phyloP scores from a whole-genome alignment of 176 grass and related monocot genomes.

The Metroxylon sagu region DNA sequence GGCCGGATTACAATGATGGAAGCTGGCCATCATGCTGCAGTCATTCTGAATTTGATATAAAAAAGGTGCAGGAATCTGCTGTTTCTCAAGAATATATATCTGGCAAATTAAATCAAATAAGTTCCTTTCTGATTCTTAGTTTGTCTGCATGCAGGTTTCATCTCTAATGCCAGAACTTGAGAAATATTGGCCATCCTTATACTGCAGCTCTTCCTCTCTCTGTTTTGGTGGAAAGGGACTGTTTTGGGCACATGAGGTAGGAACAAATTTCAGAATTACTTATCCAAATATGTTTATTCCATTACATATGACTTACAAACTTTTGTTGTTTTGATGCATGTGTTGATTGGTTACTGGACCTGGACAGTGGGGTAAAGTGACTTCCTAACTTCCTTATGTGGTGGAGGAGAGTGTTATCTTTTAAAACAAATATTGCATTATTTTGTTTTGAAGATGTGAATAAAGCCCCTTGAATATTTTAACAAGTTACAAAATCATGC shows the following conservation, averaged over 20 bases:
- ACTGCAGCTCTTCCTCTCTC: slow-evolving; percentile 55
- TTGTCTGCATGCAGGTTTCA: slow-evolving; percentile 32
- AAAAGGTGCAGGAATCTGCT: slow-evolving; percentile 36
- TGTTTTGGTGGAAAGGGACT: slow-evolving; percentile 74
- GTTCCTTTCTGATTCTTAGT: too few relatives aligned
- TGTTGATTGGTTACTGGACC: slow-evolving; percentile 24
- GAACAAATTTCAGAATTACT: background rate
- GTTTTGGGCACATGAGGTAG: slow-evolving; percentile 92
- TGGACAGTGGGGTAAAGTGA: slow-evolving; percentile 70
- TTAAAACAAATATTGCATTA: too few relatives aligned
- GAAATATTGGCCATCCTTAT: slow-evolving; percentile 82
- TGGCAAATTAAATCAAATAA: too few relatives aligned
- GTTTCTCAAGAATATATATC: too few relatives aligned
- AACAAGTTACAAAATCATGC: too few relatives aligned
- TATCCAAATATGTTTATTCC: too few relatives aligned
- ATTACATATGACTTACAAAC: background rate
- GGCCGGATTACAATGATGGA: slow-evolving; percentile 65
- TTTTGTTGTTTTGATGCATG: slow-evolving; percentile 35
- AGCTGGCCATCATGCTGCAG: slow-evolving; percentile 88
- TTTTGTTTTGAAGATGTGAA: too few relatives aligned
- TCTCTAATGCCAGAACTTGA: slow-evolving; percentile 58
- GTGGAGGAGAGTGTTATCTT: too few relatives aligned
- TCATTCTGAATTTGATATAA: slow-evolving; percentile 45
- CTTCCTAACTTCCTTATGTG: slow-evolving; percentile 20
- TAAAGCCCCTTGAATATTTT: too few relatives aligned